Evolutionary conservation across 179 eudicot species (phyloP), one percentile per base, ranked within the genome.

Genomic region (Silene noctiflora): DNA sequence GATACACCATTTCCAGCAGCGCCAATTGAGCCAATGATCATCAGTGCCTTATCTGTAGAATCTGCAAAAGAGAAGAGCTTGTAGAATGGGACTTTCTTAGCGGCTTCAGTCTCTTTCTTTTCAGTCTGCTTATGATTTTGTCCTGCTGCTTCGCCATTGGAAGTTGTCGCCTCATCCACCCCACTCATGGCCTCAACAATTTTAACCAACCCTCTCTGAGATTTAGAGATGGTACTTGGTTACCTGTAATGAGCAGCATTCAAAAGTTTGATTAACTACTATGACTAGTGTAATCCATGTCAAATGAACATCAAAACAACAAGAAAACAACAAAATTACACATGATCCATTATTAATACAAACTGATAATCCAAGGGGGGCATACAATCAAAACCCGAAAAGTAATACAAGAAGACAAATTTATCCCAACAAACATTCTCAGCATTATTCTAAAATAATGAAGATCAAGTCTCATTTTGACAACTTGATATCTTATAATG

Each of bases 51-150:
- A 74, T 91, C 97, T 39, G 72, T 42, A 14, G 84, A 67, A 76
- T 90, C 91, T 22, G 92, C 87, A 81, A 88, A 91, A 6, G 80
- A 5, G 73, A 91, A 91, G 0, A 91, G 89, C 83, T 90, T 91
- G 76, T 78, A 72, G 53, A 89, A 86, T 1, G 93, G 82, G n/a
- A 91, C 88, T 11, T 86, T 77, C 0, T 76, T 71, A 3, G 48
- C 33, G 42, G 6, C 42, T 56, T 4, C 35, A 20, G 70, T 71
- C 61, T 21, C 72, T 16, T 71, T 27, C 70, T 69, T 69, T 31
- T 75, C 68, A 53, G 19, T 63, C 56, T 74, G 55, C 35, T 51
- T 42, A 0, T 44, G 31, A 48, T 69, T 70, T 12, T 67, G 53
- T 35, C 22, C 71, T n/a, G n/a, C 56, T 44, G 27, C 14, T 1